phyloP scores from a whole-genome alignment of 352 stramenopile genomes.

The Saprolegnia diclina region DNA sequence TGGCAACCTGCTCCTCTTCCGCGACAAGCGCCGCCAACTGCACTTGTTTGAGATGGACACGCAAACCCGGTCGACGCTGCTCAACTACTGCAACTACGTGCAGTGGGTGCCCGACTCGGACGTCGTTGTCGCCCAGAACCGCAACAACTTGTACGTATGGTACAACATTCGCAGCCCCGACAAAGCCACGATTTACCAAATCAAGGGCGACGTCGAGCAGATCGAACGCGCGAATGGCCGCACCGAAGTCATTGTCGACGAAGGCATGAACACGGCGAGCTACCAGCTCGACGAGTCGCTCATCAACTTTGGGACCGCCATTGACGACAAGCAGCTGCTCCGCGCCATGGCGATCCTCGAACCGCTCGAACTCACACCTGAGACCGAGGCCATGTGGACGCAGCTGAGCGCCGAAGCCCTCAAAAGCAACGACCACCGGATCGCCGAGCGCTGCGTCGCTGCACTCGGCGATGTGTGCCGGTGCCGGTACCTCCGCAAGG shows the following conservation, averaged over 20 bases:
- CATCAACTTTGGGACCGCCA: slow-evolving; percentile 91
- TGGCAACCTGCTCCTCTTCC: slow-evolving; percentile 88
- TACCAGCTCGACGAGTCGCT: slow-evolving; percentile 92
- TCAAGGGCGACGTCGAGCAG: slow-evolving; percentile 92
- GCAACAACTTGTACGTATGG: slow-evolving; percentile 89
- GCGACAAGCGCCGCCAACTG: slow-evolving; percentile 87
- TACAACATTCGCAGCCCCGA: slow-evolving; percentile 93
- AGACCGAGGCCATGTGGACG: slow-evolving; percentile 92
- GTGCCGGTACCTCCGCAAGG: slow-evolving; percentile 82
- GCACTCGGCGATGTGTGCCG: slow-evolving; percentile 87
- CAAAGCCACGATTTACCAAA: slow-evolving; percentile 91
- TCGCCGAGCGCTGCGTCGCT: slow-evolving; percentile 86
- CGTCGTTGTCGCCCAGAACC: slow-evolving; percentile 92
- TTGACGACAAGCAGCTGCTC: slow-evolving; percentile 89
- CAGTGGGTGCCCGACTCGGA: slow-evolving; percentile 95
- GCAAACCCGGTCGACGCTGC: slow-evolving; percentile 80
- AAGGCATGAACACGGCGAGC: slow-evolving; percentile 89
- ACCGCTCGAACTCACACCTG: slow-evolving; percentile 83
- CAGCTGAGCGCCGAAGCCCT: slow-evolving; percentile 86
- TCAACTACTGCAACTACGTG: slow-evolving; percentile 95
- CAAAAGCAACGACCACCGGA: slow-evolving; percentile 80
- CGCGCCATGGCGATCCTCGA: slow-evolving; percentile 91
- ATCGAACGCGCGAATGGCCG: slow-evolving; percentile 89
- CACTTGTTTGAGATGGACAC: slow-evolving; percentile 89
- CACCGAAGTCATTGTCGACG: slow-evolving; percentile 93